Conservation (phyloP, 2,329 filamentous ascomycete species). For the Arthrobotrys sphaeroides region DNA sequence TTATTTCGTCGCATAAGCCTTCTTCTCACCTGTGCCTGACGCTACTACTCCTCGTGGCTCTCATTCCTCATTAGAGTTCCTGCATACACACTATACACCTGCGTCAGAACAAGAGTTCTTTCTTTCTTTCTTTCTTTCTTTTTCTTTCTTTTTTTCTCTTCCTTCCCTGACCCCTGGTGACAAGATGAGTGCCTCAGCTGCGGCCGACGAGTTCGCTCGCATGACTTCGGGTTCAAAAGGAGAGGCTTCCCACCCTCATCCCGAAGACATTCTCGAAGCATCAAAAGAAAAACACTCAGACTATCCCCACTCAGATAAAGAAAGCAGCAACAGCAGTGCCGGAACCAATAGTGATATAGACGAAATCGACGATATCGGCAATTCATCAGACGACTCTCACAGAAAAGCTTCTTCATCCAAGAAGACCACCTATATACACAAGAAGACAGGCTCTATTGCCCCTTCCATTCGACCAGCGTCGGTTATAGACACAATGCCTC, state of each 20-base stretch:
- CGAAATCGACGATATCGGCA: conserved; percentile 49
- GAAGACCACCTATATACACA: conserved; percentile 51
- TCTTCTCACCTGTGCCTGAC: conserved; percentile 38
- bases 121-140: neutral
- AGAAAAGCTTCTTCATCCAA: conserved; percentile 35
- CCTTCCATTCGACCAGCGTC: conserved; percentile 51
- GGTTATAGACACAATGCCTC: conserved; percentile 52
- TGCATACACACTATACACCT: conserved; percentile 21
- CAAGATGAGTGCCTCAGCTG: conserved; percentile 55
- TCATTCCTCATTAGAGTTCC: conserved; percentile 53
- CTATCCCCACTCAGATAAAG: conserved; percentile 45
- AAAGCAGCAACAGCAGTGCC: conserved; percentile 53
- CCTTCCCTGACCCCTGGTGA: conserved; percentile 16
- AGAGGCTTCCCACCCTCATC: conserved; percentile 56
- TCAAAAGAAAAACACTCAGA: conserved; percentile 44
- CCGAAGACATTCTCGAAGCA: conserved; percentile 56
- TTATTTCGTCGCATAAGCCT: conserved; percentile 36
- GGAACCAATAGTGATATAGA: conserved; percentile 54
- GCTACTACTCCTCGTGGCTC: conserved; percentile 38
- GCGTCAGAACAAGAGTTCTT: conserved; percentile 33
- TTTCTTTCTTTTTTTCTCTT: neutral
- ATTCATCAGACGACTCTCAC: conserved; percentile 44
- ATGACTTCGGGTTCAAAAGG: conserved; percentile 55
- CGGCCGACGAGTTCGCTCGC: conserved; percentile 52
- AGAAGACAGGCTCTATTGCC: conserved; percentile 50